phyloP scores from a whole-genome alignment of 139 green algal genomes.

The Axilococcus clingmanii region DNA sequence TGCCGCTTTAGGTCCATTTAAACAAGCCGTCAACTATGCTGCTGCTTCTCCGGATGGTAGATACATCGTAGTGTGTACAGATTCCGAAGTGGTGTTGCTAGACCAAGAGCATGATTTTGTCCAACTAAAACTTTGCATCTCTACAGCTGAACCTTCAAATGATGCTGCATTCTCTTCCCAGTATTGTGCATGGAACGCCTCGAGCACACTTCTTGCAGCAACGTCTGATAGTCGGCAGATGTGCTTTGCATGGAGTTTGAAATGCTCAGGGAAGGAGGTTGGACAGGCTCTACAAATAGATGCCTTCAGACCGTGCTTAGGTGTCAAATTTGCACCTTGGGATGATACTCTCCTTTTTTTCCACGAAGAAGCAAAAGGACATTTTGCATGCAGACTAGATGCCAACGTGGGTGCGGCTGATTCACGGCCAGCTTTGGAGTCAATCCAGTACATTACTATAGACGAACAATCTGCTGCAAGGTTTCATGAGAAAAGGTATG shows the following conservation, averaged over 20 bases:
- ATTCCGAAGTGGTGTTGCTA: not conserved
- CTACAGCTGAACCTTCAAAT: not conserved
- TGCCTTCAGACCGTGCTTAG: not conserved
- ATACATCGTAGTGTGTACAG: slow-evolving; percentile 15
- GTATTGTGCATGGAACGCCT: slow-evolving; percentile 18
- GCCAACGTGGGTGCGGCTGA: no score
- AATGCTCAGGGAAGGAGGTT: no score
- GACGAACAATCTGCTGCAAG: no score
- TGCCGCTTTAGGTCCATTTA: slow-evolving; percentile 13
- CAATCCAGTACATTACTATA: no score
- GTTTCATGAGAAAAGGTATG: no score
- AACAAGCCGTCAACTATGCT: slow-evolving; percentile 13
- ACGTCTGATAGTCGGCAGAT: slow-evolving; percentile 12
- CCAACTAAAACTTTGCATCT: not conserved
- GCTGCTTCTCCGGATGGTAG: slow-evolving; percentile 18
- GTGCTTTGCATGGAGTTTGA: slow-evolving; percentile 24
- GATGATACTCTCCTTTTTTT: slow-evolving; percentile 15
- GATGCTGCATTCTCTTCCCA: slow-evolving; percentile 5
- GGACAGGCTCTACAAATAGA: no score
- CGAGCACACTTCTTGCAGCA: slow-evolving; percentile 11
- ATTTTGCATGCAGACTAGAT: not conserved
- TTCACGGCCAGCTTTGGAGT: no score
- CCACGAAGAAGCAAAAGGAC: slow-evolving; percentile 5
- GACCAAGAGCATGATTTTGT: slow-evolving; percentile 13
- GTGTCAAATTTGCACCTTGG: slow-evolving; percentile 13